Conservation (phyloP, 1,139 yeast genomes). For the Magnusiomyces ingens region DNA sequence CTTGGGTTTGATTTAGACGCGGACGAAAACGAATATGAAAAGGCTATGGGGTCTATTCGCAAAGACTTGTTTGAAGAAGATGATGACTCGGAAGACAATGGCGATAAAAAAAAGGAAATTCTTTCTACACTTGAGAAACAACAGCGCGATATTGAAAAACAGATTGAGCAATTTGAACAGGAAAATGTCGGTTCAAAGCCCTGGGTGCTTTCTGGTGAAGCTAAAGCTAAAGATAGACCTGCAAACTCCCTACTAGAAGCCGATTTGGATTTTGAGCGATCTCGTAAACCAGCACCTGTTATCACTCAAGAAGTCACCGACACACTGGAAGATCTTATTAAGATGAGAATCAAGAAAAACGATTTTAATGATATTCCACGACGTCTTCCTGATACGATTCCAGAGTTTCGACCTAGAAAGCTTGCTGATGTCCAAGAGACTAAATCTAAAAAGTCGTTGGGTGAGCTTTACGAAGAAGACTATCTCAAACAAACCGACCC, state of each 20-base stretch:
- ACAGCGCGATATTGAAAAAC: constrained; percentile 66
- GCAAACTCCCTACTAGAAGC: constrained; percentile 63
- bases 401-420: constrained; percentile 46
- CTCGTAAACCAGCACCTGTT: constrained; percentile 82
- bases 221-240: constrained; percentile 73
- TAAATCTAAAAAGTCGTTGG: constrained; percentile 80
- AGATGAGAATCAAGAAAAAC: constrained; percentile 64
- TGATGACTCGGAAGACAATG: constrained; percentile 33
- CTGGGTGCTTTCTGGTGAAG: constrained; percentile 95
- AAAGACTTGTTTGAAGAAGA: constrained; percentile 49
- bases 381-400: constrained; percentile 53
- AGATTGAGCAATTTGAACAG: constrained; percentile 71
- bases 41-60: constrained; percentile 50
- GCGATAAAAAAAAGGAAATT: constrained; percentile 30
- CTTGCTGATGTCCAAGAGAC: constrained; percentile 69
- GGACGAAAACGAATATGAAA: constrained; percentile 44
- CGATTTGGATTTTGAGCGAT: constrained; percentile 66
- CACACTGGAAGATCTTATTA: constrained; percentile 77
- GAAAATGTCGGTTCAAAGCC: constrained; percentile 86
- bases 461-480: constrained; percentile 89
- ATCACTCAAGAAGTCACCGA: constrained; percentile 86
- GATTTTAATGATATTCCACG: constrained; percentile 83
- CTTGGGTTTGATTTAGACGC: constrained; percentile 56
- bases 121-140: constrained; percentile 80
- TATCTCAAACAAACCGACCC: constrained; percentile 44